These are phyloP conservation scores for Arthroderma sp. DNA, from an alignment of 2,329 filamentous ascomycete species.

Conservation along the genomic window DNA sequence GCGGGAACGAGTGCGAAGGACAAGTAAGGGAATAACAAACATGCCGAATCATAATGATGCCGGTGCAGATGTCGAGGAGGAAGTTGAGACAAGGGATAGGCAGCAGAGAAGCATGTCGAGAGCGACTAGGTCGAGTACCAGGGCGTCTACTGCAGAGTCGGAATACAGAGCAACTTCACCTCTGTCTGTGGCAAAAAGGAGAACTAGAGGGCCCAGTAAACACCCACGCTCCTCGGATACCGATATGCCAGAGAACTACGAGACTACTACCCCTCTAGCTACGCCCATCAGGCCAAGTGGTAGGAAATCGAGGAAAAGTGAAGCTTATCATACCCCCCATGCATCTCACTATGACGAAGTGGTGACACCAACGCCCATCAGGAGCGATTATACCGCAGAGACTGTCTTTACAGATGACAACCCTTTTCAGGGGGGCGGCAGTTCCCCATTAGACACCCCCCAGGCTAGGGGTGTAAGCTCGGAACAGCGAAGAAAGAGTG, in stretches of 20 bases:
- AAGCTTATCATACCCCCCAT: constrained; percentile 24
- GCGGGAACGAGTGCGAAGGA: constrained; percentile 68
- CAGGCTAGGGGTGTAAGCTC: constrained; percentile 24
- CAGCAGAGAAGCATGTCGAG: constrained; percentile 42
- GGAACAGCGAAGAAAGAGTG: constrained; percentile 42
- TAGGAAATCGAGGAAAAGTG: constrained; percentile 42
- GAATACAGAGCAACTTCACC: constrained; percentile 24
- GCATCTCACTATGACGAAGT: constrained; percentile 11
- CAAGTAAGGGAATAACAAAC: constrained; percentile 70
- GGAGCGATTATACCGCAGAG: constrained; percentile 38
- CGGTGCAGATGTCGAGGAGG: constrained; percentile 51
- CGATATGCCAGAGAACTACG: constrained; percentile 38
- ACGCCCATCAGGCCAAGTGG: constrained; percentile 35
- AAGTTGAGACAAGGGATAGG: constrained; percentile 39
- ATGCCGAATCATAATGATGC: constrained; percentile 54
- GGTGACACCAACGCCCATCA: constrained; percentile 31
- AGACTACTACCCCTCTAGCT: constrained; percentile 18
- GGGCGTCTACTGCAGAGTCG: constrained; percentile 29
- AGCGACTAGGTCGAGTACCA: constrained; percentile 30
- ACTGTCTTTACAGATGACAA: constrained; percentile 80
- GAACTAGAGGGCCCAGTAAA: constrained; percentile 35
- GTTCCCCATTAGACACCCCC: constrained; percentile 49
- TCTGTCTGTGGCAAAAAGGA: constrained; percentile 39
- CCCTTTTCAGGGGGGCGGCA: constrained; percentile 80
- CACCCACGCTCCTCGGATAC: constrained; percentile 43